phyloP scores from a whole-genome alignment of 2,329 filamentous ascomycete genomes.

The Venturia pyrina region DNA sequence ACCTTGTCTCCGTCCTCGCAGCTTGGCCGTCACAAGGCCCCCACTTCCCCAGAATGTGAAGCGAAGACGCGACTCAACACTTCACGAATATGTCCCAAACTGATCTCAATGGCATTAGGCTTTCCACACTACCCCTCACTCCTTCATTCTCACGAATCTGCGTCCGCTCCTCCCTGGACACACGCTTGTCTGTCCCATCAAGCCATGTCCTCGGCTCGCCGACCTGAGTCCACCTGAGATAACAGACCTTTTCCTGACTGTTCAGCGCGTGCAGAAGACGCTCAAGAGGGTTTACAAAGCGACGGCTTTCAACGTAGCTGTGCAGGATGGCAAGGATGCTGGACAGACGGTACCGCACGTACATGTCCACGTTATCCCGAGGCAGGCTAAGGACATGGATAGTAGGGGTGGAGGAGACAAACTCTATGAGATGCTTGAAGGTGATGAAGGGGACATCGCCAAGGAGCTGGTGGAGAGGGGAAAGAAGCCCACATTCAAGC shows the following conservation, averaged over 20 bases:
- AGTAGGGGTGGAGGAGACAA: conserved; percentile 53
- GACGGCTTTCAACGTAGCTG: conserved; percentile 78
- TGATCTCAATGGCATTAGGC: conserved; percentile 46
- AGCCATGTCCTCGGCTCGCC: conserved; percentile 58
- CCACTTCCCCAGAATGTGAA: background rate
- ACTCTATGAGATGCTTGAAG: conserved; percentile 75
- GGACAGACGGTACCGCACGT: conserved; percentile 92
- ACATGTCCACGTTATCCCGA: conserved; percentile 84
- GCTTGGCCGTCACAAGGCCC: background rate
- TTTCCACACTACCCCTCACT: conserved; percentile 70
- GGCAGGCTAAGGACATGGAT: conserved; percentile 49
- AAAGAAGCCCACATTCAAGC: conserved; percentile 48
- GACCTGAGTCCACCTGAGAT: conserved; percentile 65
- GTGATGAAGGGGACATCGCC: conserved; percentile 75
- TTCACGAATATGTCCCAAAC: conserved; percentile 1
- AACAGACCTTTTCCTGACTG: conserved; percentile 77
- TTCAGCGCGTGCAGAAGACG: conserved; percentile 72
- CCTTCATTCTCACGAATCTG: conserved; percentile 87
- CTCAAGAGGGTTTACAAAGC: conserved; percentile 53
- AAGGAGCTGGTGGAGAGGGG: conserved; percentile 48
- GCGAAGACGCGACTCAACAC: background rate
- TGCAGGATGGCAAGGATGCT: conserved; percentile 86
- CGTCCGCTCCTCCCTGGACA: conserved; percentile 91
- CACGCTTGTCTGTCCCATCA: conserved; percentile 75
- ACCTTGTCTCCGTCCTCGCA: background rate